Percentiles rank a stretch among this genome's conserved stretches.
Evolutionary conservation across 176 grass and related monocot species (phyloP).

Genomic region (Aegilops longissima): DNA sequence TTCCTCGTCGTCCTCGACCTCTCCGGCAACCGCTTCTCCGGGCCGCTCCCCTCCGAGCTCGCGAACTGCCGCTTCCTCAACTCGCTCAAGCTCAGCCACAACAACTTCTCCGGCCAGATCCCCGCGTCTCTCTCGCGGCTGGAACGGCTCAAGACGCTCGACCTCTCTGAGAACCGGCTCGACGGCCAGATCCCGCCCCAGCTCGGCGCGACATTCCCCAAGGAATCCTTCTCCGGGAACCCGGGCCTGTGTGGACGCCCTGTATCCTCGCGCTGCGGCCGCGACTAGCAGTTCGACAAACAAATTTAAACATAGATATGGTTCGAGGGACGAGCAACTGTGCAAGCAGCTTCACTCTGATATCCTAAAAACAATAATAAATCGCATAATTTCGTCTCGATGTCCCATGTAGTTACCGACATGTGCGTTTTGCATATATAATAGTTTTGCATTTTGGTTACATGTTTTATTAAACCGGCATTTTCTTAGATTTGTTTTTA

Average conservation of each 20-base stretch:
- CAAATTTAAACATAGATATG: not conserved
- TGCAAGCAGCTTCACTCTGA: not conserved
- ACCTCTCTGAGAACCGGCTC: slow-evolving; percentile 69
- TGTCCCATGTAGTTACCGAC: not conserved
- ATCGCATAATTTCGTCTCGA: not conserved
- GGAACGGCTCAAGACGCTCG: slow-evolving; percentile 67
- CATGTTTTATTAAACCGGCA: not conserved
- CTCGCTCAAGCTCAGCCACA: slow-evolving; percentile 58
- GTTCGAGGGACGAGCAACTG: not conserved
- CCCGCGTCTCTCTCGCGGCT: slow-evolving; percentile 64
- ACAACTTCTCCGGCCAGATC: slow-evolving; percentile 62
- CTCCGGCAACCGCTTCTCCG: slow-evolving; percentile 57
- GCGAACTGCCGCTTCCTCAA: slow-evolving; percentile 77
- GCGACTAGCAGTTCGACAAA: not conserved
- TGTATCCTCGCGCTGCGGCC: slow-evolving; percentile 44
- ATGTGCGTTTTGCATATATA: not conserved
- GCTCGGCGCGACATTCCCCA: slow-evolving; percentile 46
- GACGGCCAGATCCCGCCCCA: slow-evolving; percentile 57
- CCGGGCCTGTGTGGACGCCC: slow-evolving; percentile 67
- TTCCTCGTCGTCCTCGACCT: slow-evolving; percentile 71
- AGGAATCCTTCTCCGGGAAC: slow-evolving; percentile 50
- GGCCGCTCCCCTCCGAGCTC: slow-evolving; percentile 66
- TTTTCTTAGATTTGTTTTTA: not conserved
- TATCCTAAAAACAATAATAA: not conserved
- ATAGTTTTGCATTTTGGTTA: not conserved